These are phyloP conservation scores for Starmera amethionina DNA, from an alignment of 805 yeast genomes.

Conservation along the genomic window DNA sequence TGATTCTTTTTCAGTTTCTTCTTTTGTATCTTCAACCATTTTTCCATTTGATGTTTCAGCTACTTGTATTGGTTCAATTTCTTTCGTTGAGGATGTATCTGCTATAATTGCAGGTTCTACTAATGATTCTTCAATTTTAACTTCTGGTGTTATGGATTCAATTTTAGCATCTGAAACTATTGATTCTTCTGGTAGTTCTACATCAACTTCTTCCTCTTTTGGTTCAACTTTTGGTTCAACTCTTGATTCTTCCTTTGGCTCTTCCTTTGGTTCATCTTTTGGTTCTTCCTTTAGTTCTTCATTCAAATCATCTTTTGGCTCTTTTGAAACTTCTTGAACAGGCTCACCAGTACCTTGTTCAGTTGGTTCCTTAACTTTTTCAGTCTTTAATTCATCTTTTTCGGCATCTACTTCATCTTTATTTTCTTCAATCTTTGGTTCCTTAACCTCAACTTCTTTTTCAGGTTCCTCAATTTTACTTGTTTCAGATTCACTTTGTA, in stretches of 20 bases:
- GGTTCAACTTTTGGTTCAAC: too few relatives aligned
- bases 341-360: too few relatives aligned
- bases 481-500: conserved; percentile 2
- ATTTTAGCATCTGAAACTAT: too few relatives aligned
- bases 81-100: not conserved
- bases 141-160: too few relatives aligned
- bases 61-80: conserved; percentile 3
- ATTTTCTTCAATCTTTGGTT: not conserved
- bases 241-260: too few relatives aligned
- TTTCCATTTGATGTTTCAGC: conserved; percentile 1
- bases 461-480: conserved; percentile 1
- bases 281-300: conserved; percentile 2
- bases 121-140: too few relatives aligned
- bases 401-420: too few relatives aligned
- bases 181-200: too few relatives aligned
- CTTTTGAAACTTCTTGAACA: not conserved
- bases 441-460: conserved; percentile 2
- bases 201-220: too few relatives aligned
- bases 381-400: too few relatives aligned
- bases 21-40: conserved; percentile 1
- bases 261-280: not conserved
- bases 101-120: too few relatives aligned
- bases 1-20: conserved; percentile 2
- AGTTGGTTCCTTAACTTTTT: too few relatives aligned
- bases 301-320: conserved; percentile 1